Percentiles rank a stretch among this genome's conserved stretches.
These are phyloP conservation scores for Pyrus communis DNA, from an alignment of 306 rosid genomes.

Conservation along the genomic window DNA sequence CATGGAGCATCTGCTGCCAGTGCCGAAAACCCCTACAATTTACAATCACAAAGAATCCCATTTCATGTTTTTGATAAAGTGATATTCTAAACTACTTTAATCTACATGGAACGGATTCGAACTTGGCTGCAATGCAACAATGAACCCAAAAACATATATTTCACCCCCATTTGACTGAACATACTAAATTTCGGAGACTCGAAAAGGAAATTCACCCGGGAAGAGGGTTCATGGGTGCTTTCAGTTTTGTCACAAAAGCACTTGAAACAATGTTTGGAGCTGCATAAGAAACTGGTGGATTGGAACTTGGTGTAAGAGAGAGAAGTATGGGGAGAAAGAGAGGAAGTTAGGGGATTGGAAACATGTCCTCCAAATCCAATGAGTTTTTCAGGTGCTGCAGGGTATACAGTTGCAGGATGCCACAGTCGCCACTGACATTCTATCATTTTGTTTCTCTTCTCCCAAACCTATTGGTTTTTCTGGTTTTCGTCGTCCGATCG, in stretches of 20 bases:
- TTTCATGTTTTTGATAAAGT: not conserved
- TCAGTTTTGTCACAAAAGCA: conserved; percentile 37
- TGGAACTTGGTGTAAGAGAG: conserved; percentile 1
- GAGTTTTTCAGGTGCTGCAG: not conserved
- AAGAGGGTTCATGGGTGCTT: conserved; percentile 23
- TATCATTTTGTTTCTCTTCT: conserved; percentile 20
- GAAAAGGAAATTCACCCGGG: conserved; percentile 21
- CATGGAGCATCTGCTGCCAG: conserved; percentile 48
- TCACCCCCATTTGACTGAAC: too few relatives aligned
- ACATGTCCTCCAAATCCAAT: not conserved
- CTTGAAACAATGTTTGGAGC: conserved; percentile 23
- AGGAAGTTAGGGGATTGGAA: not conserved
- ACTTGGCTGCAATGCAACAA: not conserved
- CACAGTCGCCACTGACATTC: not conserved
- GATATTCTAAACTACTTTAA: not conserved
- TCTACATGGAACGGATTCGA: not conserved
- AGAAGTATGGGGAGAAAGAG: not conserved
- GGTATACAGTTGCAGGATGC: conserved; percentile 7
- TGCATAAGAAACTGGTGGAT: not conserved
- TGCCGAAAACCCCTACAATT: conserved; percentile 49
- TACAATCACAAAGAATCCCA: conserved; percentile 4
- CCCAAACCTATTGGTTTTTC: too few relatives aligned
- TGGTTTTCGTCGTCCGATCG: too few relatives aligned
- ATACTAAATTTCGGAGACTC: not conserved
- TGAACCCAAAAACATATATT: not conserved